A percentile compares a stretch with the other conserved stretches of the same genome.
phyloP scores from a whole-genome alignment of 805 yeast genomes.

The Ogataea nonfermentans region DNA sequence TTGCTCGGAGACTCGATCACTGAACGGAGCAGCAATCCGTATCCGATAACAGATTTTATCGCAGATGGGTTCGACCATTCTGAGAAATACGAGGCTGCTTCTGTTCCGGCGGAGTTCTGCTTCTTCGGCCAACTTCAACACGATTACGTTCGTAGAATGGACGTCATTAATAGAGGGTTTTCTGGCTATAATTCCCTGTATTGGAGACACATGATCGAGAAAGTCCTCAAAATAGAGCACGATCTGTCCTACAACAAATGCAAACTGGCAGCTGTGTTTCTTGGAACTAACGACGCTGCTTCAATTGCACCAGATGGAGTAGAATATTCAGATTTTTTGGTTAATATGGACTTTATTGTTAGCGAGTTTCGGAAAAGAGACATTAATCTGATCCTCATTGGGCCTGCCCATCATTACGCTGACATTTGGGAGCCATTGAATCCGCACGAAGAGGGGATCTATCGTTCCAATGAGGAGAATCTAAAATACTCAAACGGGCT shows the following conservation, averaged over 20 bases:
- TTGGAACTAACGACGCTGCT: conserved; percentile 77
- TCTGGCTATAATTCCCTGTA: conserved; percentile 71
- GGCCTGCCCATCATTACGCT: conserved; percentile 57
- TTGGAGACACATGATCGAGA: conserved; percentile 48
- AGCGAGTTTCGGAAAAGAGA: conserved; percentile 36
- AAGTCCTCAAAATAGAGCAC: conserved; percentile 49
- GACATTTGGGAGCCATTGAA: conserved; percentile 38
- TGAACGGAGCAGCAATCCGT: conserved; percentile 25
- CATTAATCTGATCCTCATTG: conserved; percentile 55
- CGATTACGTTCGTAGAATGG: conserved; percentile 56
- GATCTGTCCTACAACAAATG: conserved; percentile 24
- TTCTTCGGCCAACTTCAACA: conserved; percentile 26
- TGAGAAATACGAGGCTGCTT: background rate
- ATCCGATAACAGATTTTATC: conserved; percentile 21
- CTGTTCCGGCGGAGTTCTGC: conserved; percentile 15
- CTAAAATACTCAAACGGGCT: conserved; percentile 51
- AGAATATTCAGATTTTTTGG: conserved; percentile 44
- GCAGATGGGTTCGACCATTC: conserved; percentile 19
- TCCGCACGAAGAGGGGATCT: conserved; percentile 34
- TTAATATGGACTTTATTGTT: conserved; percentile 48
- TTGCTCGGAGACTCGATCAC: conserved; percentile 34
- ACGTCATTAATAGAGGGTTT: conserved; percentile 69
- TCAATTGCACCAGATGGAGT: conserved; percentile 49
- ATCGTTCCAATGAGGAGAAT: conserved; percentile 45
- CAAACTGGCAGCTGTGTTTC: conserved; percentile 26